Evolutionary conservation across 257 asterid genomes (phyloP), one percentile per base, ranked within the genome.

Genomic region (Solanum arcanum): DNA sequence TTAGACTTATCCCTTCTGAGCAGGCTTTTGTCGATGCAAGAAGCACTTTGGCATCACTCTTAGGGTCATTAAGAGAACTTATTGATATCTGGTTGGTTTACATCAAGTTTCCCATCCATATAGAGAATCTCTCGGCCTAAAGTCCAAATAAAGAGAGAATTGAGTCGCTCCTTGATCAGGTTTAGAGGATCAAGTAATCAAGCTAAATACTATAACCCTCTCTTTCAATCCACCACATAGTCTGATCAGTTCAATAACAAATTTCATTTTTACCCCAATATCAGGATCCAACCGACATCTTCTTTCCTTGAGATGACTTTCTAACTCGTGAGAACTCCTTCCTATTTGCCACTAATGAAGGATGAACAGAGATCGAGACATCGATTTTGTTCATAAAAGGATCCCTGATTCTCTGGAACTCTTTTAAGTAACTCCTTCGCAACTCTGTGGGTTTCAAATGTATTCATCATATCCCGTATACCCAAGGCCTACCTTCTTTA

Each of bases 21-120:
- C 98, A 95, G 16, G 97, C 95, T 86, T 25, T 91, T 52, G 87
- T 90, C 3, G 98, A 95, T 1, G 99, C 99, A 14, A 96, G 88
- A 52, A 96, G 88, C 64, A 95, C 98, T 88, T 90, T 93, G 0
- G 89, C 95, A 16, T 88, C 64, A 8, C 96, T 87, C 1, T 39
- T 13, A 25, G 87, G 91, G 27, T 92, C 90, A 84, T 96, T 96
- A 85, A 95, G 91, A 25, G 87, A 83, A 25, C 70, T 75, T 13
- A 95, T 94, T 27, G 88, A 87, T 16, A 77, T 7, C 42, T 96
- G 96, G 91, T 25, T 88, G 86, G 74, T 87, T 91, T 31, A 49
- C 87, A n/a, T 85, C 80, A 5, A 83, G 83, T 1, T 86, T 85
- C 1, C 97, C 98, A 21, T 91, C 93, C 93, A 94, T 94, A 89